A percentile compares a stretch with the other conserved stretches of the same genome.
Evolutionary conservation across 495 filamentous ascomycete species (phyloP).

Genomic region (Neurospora sp.): DNA sequence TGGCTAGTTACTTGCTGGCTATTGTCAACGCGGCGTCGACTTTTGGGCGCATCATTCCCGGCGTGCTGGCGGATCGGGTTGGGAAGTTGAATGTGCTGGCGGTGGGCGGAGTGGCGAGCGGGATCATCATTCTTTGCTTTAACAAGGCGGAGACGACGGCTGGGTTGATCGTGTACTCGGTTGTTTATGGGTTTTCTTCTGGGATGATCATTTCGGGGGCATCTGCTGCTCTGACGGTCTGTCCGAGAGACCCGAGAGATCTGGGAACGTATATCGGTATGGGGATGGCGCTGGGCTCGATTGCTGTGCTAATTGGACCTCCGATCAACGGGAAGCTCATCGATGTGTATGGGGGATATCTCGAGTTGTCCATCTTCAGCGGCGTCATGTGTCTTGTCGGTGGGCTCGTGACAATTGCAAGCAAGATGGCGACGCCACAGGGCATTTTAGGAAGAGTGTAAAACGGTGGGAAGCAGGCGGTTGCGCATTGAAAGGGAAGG

Average conservation of each 20-base stretch:
- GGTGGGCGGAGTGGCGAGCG: constrained; percentile 21
- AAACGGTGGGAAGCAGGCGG: neutral
- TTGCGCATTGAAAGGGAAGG: neutral
- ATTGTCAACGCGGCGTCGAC: constrained; percentile 46
- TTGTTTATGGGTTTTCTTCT: constrained; percentile 29
- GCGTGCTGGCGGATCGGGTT: constrained; percentile 42
- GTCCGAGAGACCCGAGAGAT: constrained; percentile 31
- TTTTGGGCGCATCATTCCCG: constrained; percentile 48
- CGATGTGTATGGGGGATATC: constrained; percentile 30
- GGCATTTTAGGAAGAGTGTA: constrained; percentile 22
- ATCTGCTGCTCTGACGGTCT: constrained; percentile 32
- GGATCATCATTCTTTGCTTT: constrained; percentile 36
- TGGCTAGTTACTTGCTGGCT: constrained; percentile 43
- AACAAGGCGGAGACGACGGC: constrained; percentile 24
- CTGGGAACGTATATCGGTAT: constrained; percentile 48
- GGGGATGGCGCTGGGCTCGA: constrained; percentile 35
- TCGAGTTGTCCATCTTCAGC: constrained; percentile 36
- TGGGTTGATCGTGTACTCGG: constrained; percentile 29
- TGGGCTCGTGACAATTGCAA: constrained; percentile 11
- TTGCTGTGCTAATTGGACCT: constrained; percentile 41
- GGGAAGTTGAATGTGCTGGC: constrained; percentile 42
- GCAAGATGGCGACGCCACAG: constrained; percentile 22
- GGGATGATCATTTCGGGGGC: constrained; percentile 39
- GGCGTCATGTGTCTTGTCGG: constrained; percentile 32
- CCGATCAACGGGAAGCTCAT: constrained; percentile 43